A percentile compares a stretch with the other conserved stretches of the same genome.
Evolutionary conservation across 2,329 filamentous ascomycete genomes (phyloP).

Genomic region (Ophiostoma sp.): DNA sequence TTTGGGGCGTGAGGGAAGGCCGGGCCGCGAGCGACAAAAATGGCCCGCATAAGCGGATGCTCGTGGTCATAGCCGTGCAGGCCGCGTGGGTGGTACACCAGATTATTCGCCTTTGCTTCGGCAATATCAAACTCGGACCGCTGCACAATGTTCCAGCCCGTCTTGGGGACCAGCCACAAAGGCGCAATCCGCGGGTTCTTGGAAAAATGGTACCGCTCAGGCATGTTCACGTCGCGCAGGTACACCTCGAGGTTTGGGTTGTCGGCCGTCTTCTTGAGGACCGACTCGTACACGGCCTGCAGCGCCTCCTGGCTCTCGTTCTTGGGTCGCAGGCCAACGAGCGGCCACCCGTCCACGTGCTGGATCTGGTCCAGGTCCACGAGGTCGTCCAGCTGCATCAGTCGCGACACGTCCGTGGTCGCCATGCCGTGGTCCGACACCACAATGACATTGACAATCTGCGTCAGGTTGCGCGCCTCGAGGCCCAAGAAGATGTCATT

Average conservation of each 20-base stretch:
- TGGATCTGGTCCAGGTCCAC: conserved; percentile 72
- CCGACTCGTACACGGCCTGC: conserved; percentile 58
- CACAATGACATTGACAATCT: conserved; percentile 89
- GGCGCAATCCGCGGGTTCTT: conserved; percentile 87
- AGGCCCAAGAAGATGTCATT: conserved; percentile 70
- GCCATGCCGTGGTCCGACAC: conserved; percentile 99
- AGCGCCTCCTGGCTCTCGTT: conserved; percentile 53
- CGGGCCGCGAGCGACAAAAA: conserved; percentile 87
- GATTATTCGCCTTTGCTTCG: conserved; percentile 57
- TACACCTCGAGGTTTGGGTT: conserved; percentile 80
- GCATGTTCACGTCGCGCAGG: conserved; percentile 81
- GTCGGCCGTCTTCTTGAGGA: conserved; percentile 51
- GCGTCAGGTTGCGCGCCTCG: conserved; percentile 73
- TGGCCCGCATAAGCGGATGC: conserved; percentile 90
- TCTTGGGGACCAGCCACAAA: conserved; percentile 86
- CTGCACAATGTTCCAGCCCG: conserved; percentile 87
- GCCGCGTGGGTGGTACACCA: conserved; percentile 72
- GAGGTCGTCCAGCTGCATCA: conserved; percentile 86
- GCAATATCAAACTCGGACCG: conserved; percentile 72
- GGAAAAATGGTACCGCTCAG: conserved; percentile 83
- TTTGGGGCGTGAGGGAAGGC: conserved; percentile 84
- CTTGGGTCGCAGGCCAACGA: conserved; percentile 82
- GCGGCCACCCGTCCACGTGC: conserved; percentile 88
- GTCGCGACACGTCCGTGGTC: conserved; percentile 71
- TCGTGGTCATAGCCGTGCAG: conserved; percentile 94